phyloP scores from a whole-genome alignment of 2,329 filamentous ascomycete genomes.

The Hypomyces rosellus region DNA sequence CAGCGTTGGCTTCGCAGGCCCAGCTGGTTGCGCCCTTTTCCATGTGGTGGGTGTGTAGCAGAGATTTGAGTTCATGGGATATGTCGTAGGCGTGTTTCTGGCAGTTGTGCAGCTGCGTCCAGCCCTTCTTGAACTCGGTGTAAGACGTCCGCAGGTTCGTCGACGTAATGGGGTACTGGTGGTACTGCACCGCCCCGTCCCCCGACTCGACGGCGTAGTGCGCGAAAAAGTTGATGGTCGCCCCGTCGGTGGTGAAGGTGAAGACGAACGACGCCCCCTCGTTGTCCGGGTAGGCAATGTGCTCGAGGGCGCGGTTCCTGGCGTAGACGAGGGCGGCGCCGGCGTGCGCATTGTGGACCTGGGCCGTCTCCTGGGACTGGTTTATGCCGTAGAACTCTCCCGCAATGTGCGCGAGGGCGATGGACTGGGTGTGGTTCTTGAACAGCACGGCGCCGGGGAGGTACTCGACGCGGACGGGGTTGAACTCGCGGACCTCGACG shows the following conservation, averaged over 20 bases:
- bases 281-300: conserved; percentile 13
- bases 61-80: conserved; percentile 14
- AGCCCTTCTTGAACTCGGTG: conserved; percentile 12
- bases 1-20: background rate
- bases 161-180: conserved; percentile 17
- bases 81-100: conserved; percentile 17
- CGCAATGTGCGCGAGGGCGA: conserved; percentile 22
- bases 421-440: conserved; percentile 14
- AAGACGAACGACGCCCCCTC: conserved; percentile 17
- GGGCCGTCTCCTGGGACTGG: conserved; percentile 13
- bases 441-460: conserved; percentile 16
- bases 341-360: conserved; percentile 17
- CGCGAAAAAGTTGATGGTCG: conserved; percentile 18
- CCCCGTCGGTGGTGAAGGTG: conserved; percentile 23
- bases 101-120: conserved; percentile 17
- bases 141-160: conserved; percentile 14
- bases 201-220: conserved; percentile 18
- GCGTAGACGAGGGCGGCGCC: conserved; percentile 23
- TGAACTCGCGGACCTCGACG: conserved; percentile 8
- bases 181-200: conserved; percentile 15
- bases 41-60: conserved; percentile 16
- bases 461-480: conserved; percentile 9
- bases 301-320: conserved; percentile 20
- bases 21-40: conserved; percentile 1
- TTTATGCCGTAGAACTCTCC: conserved; percentile 19